phyloP scores from a whole-genome alignment of 2,329 filamentous ascomycete genomes.

The Venturia asperata region DNA sequence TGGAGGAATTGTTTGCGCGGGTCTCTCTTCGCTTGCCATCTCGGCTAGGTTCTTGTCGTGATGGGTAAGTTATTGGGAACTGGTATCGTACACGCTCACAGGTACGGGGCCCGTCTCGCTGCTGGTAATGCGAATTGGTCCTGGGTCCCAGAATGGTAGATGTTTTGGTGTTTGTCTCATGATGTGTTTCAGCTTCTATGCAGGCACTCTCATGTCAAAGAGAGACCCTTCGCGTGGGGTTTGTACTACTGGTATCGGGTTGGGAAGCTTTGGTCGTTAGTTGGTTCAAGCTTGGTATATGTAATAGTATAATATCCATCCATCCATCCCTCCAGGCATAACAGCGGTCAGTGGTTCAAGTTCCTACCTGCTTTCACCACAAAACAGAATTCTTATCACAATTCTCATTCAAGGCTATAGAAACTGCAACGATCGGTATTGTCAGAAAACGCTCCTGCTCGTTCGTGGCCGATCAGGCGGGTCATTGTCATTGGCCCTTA shows the following conservation, averaged over 20 bases:
- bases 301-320: too few relatives aligned
- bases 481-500: too few relatives aligned
- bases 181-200: not conserved
- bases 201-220: not conserved
- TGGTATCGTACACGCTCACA: not conserved
- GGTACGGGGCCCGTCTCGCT: not conserved
- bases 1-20: not conserved
- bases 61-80: not conserved
- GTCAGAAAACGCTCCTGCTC: too few relatives aligned
- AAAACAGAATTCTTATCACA: too few relatives aligned
- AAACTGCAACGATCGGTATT: too few relatives aligned
- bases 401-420: too few relatives aligned
- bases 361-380: too few relatives aligned
- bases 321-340: too few relatives aligned
- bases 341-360: too few relatives aligned
- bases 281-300: not conserved
- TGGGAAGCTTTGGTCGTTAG: not conserved
- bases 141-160: not conserved
- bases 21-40: not conserved
- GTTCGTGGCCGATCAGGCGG: too few relatives aligned
- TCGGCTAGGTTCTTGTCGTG: not conserved
- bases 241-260: not conserved
- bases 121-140: not conserved
- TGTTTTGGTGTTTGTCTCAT: not conserved
- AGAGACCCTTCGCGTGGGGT: too few relatives aligned